Conservation (phyloP, 495 filamentous ascomycete species). For the Talaromyces trachyspermus region DNA sequence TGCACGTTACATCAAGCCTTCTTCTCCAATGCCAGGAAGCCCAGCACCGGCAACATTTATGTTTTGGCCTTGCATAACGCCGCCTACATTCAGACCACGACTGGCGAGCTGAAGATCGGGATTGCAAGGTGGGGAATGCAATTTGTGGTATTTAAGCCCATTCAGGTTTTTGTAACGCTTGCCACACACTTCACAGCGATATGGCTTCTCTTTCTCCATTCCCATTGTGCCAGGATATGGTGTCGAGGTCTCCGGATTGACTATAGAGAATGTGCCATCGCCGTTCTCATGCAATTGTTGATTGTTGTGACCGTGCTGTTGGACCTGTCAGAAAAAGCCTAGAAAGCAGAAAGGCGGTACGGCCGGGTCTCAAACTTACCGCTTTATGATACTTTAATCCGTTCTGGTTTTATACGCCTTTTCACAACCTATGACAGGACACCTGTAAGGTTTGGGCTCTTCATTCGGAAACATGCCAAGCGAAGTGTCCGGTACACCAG, state of each 20-base stretch:
- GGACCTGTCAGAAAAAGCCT: background rate
- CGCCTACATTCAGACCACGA: conserved; percentile 34
- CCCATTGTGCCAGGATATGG: conserved; percentile 94
- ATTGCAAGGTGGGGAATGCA: conserved; percentile 69
- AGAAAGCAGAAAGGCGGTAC: background rate
- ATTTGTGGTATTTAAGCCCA: conserved; percentile 87
- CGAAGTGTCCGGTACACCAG: conserved; percentile 51
- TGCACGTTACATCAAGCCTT: conserved; percentile 35
- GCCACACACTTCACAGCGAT: conserved; percentile 91
- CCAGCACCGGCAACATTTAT: conserved; percentile 46
- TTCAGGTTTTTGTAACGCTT: conserved; percentile 99
- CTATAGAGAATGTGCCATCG: conserved; percentile 95
- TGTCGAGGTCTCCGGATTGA: conserved; percentile 88
- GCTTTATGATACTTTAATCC: conserved; percentile 81
- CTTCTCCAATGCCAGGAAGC: conserved; percentile 45
- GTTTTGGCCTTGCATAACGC: conserved; percentile 45
- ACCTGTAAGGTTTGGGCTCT: conserved; percentile 93
- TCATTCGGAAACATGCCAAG: conserved; percentile 41
- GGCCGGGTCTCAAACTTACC: conserved; percentile 37
- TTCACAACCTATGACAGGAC: conserved; percentile 96
- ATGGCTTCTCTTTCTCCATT: conserved; percentile 99
- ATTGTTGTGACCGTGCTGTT: conserved; percentile 86
- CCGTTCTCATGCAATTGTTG: conserved; percentile 92
- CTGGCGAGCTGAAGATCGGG: conserved; percentile 41
- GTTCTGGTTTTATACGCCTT: conserved; percentile 99